phyloP scores from a whole-genome alignment of 1,284 basidiomycete genomes.

The Moesziomyces sp. region DNA sequence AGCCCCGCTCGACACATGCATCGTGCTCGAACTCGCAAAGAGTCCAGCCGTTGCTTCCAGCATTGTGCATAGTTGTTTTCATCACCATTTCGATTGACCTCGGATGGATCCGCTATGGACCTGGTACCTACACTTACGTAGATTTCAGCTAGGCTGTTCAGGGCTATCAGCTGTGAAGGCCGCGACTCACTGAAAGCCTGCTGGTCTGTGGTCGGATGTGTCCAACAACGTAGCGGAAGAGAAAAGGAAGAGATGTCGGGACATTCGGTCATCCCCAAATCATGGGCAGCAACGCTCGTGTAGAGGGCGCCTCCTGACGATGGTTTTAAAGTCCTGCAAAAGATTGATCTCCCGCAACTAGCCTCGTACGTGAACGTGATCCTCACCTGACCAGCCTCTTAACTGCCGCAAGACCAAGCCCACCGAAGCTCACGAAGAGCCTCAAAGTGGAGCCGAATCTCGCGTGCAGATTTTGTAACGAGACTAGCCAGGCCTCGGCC shows the following conservation, averaged over 20 bases:
- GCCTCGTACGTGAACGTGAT: slow-evolving; percentile 25
- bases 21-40: slow-evolving; percentile 5
- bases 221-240: slow-evolving; percentile 1
- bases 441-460: slow-evolving; percentile 38
- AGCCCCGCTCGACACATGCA: slow-evolving; percentile 32
- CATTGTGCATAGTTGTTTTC: neutral
- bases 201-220: neutral
- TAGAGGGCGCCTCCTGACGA: slow-evolving; percentile 52
- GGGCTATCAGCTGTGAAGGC: neutral
- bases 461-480: slow-evolving; percentile 35
- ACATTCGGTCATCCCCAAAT: slow-evolving; percentile 56
- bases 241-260: slow-evolving; percentile 26
- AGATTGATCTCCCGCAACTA: slow-evolving; percentile 42
- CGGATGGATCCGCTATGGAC: neutral
- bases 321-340: slow-evolving; percentile 51
- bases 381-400: slow-evolving; percentile 35
- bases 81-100: slow-evolving; percentile 3
- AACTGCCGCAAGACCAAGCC: slow-evolving; percentile 22
- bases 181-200: neutral
- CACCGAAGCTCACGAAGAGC: slow-evolving; percentile 53
- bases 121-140: slow-evolving; percentile 13
- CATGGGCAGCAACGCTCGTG: slow-evolving; percentile 47
- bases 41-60: slow-evolving; percentile 23
- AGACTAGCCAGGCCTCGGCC: slow-evolving; percentile 25
- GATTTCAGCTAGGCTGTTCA: slow-evolving; percentile 1